Base-by-base conservation (phyloP, 148 eudicot species). In the Chenopodium suecicum region DNA sequence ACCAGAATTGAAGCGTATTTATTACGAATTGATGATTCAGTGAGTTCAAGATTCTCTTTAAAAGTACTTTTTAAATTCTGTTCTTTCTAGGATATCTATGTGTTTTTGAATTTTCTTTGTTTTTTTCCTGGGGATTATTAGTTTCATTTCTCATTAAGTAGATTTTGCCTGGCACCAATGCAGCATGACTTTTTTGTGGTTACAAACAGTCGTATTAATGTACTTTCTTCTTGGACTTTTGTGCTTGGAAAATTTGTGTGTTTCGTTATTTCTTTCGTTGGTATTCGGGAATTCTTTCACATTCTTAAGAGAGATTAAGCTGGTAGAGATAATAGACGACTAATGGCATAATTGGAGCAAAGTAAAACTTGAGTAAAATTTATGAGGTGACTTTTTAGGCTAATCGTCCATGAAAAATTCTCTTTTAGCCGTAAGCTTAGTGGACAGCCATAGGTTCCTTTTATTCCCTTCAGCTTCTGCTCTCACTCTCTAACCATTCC, bases 11-110 rank as follows among this genome's bases (percentile, higher is more conserved):
- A 94, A 92, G 86, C 89, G 85, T 63, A 92, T 90, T 74, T 92
- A 92, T 85, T 92, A 94, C 77, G 93, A 94, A 70, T 79, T 88
- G 68, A 89, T 92, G 98, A 92, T 94, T 78, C 85, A 91, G 98
- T 94, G 86, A 65, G 90, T 81, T 17, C 31, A 13, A 32, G 67
- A 27, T 29, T 41, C 7, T 68, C 62, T n/a, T 75, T 17, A 17
- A 14, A 2, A 12, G 2, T 56, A 2, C 41, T 70, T 60, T 25
- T 32, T 34, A 19, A n/a, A 19, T 37, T 78, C 5, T 62, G 16
- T n/a, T 44, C 25, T 70, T 82, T 58, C 46, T 78, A 20, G 50
- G 2, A 22, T 72, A 31, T 74, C 2, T 56, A 52, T 52, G 62
- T 19, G 50, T 14, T 68, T 68, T 31, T 22, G 2, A 13, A n/a